Evolutionary conservation across 106 monocot genomes (phyloP).

Genomic region (Apostasia ramifera): DNA sequence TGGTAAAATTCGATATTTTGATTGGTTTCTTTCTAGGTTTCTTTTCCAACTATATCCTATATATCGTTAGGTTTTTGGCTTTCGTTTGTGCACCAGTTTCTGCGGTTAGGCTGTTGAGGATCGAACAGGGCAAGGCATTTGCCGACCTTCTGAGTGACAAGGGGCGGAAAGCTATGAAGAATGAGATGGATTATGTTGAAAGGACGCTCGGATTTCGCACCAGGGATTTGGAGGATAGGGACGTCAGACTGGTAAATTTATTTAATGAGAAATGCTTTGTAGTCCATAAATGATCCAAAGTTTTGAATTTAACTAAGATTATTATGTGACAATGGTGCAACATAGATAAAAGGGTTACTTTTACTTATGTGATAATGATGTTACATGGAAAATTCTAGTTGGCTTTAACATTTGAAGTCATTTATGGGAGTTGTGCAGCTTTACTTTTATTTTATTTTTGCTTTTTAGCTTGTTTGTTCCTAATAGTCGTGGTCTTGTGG

Average conservation of each 20-base stretch:
- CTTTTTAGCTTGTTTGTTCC: too few relatives aligned
- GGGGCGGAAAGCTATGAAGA: constrained; percentile 39
- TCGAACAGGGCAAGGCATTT: constrained; percentile 86
- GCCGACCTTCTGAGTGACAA: constrained; percentile 81
- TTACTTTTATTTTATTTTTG: too few relatives aligned
- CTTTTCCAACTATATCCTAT: neutral
- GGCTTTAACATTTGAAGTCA: too few relatives aligned
- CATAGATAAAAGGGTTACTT: too few relatives aligned
- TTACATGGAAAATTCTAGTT: too few relatives aligned
- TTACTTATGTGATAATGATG: too few relatives aligned
- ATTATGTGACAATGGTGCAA: too few relatives aligned
- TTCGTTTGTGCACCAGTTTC: constrained; percentile 31
- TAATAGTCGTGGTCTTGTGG: too few relatives aligned
- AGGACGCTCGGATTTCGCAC: constrained; percentile 93
- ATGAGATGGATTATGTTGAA: constrained; percentile 87
- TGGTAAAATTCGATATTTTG: constrained; percentile 22
- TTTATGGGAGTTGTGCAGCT: too few relatives aligned
- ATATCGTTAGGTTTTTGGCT: neutral
- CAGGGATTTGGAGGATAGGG: constrained; percentile 64
- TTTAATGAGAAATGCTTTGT: too few relatives aligned
- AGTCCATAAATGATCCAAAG: too few relatives aligned
- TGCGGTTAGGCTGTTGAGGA: constrained; percentile 85
- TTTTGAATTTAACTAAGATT: too few relatives aligned
- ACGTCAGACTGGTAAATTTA: constrained; percentile 66
- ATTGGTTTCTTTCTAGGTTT: neutral